phyloP scores from a whole-genome alignment of 208 protist species.

The Trypanosoma melophagium region DNA sequence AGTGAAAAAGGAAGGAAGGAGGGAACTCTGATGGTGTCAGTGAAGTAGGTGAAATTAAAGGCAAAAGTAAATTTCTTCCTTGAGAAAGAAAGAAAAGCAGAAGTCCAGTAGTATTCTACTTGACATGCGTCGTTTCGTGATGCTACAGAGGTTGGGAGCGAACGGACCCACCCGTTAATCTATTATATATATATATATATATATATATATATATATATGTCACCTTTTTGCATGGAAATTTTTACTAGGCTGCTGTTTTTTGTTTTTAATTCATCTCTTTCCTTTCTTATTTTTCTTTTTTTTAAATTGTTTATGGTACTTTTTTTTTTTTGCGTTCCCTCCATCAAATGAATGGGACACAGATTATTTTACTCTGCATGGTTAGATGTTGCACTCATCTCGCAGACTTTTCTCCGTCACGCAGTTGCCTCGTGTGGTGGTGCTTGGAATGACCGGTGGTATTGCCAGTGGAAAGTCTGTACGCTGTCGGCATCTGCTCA shows the following conservation, averaged over 20 bases:
- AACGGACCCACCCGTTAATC: too few relatives aligned
- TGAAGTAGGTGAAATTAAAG: too few relatives aligned
- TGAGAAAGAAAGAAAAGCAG: not conserved
- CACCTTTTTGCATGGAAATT: too few relatives aligned
- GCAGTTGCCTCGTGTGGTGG: constrained; percentile 10
- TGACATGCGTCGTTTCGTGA: too few relatives aligned
- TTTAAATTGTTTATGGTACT: constrained; percentile 5
- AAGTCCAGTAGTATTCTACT: not conserved
- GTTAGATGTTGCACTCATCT: constrained; percentile 2
- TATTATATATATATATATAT: too few relatives aligned
- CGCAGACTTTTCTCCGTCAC: constrained; percentile 1
- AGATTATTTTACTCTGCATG: constrained; percentile 4
- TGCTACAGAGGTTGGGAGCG: too few relatives aligned
- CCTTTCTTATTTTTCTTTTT: constrained; percentile 26
- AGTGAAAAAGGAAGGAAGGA: constrained; percentile 10
- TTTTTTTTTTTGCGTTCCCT: constrained; percentile 13
- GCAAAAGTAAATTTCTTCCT: too few relatives aligned
- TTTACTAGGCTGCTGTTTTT: too few relatives aligned
- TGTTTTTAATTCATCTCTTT: too few relatives aligned
- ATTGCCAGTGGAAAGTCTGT: constrained; percentile 82
- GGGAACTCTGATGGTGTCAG: too few relatives aligned
- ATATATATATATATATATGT: too few relatives aligned
- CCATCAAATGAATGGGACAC: not conserved
- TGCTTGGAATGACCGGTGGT: constrained; percentile 72
- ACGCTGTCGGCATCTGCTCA: constrained; percentile 57